Evolutionary conservation across 805 yeast genomes (phyloP).

Genomic region (Cyberlindnera xishuangbannaensis): DNA sequence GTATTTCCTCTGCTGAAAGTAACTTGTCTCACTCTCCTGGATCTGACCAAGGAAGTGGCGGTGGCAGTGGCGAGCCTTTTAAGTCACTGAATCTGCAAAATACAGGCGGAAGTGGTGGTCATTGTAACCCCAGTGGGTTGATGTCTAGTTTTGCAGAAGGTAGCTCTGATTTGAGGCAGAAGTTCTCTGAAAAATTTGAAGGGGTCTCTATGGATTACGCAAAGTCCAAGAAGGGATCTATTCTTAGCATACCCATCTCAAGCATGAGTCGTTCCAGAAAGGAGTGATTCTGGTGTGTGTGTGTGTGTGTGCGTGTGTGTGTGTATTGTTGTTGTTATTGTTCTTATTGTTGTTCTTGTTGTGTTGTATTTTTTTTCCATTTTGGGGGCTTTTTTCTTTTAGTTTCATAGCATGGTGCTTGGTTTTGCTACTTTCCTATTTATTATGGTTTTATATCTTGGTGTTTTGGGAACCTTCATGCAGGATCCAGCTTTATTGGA

Average conservation of each 20-base stretch:
- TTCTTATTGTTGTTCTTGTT: too few species aligned
- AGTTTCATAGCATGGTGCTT: too few species aligned
- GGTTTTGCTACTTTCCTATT: too few species aligned
- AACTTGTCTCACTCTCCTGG: conserved; percentile 3
- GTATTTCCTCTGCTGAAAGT: conserved; percentile 6
- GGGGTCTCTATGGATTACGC: conserved; percentile 5
- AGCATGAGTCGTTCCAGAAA: conserved; percentile 17
- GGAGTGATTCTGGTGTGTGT: conserved; percentile 6
- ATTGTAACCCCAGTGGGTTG: conserved; percentile 1
- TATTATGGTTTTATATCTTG: too few species aligned
- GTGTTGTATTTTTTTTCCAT: too few species aligned
- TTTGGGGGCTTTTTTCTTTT: too few species aligned
- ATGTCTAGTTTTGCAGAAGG: conserved; percentile 8
- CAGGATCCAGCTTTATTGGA: too few species aligned
- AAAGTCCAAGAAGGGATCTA: conserved; percentile 10
- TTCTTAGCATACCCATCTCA: conserved; percentile 22
- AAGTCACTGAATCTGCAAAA: too few species aligned
- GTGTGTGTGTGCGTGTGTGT: not conserved
- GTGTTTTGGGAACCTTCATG: too few species aligned
- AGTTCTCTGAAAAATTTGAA: conserved; percentile 11
- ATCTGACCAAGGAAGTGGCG: conserved; percentile 1
- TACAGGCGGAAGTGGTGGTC: not conserved
- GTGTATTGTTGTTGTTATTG: too few species aligned
- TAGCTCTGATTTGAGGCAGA: conserved; percentile 8
- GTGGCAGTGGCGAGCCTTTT: not conserved